Evolutionary conservation across 345 rosid species (phyloP).

Genomic region (Eucalyptus brandiana): DNA sequence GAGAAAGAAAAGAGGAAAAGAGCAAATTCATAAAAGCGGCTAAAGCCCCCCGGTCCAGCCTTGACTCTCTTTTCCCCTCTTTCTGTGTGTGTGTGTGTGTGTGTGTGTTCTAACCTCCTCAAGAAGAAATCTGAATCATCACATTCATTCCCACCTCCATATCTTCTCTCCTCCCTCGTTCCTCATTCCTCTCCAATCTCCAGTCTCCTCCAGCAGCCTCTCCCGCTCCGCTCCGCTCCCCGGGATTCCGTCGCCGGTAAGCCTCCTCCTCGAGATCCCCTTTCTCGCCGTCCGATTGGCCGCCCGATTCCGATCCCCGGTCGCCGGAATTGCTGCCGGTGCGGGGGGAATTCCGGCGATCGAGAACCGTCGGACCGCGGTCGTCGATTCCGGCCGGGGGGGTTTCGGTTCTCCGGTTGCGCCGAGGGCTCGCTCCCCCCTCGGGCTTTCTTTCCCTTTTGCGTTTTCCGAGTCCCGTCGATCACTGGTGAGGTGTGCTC

Average conservation of each 20-base stretch:
- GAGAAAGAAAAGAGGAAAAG: not conserved
- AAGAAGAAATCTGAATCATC: not conserved
- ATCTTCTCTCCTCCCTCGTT: not conserved
- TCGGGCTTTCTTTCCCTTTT: not conserved
- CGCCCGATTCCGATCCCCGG: not conserved
- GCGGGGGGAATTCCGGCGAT: not conserved
- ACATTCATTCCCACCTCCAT: not conserved
- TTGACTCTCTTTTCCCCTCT: not conserved
- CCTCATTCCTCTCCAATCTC: no score
- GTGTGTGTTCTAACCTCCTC: not conserved
- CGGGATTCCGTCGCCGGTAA: not conserved
- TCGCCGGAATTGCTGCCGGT: not conserved
- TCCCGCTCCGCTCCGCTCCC: not conserved
- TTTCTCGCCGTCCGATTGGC: not conserved
- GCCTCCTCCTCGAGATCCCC: not conserved
- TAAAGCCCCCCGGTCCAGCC: not conserved
- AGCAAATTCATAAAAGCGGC: not conserved
- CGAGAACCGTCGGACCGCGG: not conserved
- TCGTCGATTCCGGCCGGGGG: not conserved
- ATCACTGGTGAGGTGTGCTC: not conserved
- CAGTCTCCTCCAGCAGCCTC: not conserved
- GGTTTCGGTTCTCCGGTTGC: not conserved
- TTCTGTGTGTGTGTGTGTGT: not conserved
- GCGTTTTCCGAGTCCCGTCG: not conserved
- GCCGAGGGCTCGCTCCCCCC: not conserved